Evolutionary conservation across 2,329 filamentous ascomycete genomes (phyloP).

Genomic region (Cryphonectria radicalis): DNA sequence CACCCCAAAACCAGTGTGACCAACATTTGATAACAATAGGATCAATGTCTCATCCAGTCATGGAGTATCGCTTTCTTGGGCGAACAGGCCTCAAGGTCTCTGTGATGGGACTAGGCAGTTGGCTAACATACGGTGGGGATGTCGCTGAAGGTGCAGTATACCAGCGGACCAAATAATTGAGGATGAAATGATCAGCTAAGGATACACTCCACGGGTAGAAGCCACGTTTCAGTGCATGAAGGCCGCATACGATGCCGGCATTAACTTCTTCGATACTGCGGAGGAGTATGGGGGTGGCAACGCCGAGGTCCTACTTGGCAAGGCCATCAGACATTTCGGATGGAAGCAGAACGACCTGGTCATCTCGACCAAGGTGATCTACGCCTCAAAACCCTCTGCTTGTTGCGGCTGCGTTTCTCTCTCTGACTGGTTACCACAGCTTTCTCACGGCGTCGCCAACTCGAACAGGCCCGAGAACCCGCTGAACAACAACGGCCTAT

Average conservation of each 20-base stretch:
- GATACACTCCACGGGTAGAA: constrained; percentile 44
- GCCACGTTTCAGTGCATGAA: constrained; percentile 60
- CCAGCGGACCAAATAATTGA: too few species aligned
- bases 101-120: background rate
- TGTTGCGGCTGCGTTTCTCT: background rate
- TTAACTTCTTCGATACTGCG: constrained; percentile 68
- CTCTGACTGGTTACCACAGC: background rate
- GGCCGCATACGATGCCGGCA: constrained; percentile 61
- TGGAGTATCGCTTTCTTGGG: constrained; percentile 9
- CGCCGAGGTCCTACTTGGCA: constrained; percentile 66
- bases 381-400: background rate
- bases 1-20: too few species aligned
- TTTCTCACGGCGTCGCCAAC: background rate
- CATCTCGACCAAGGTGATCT: constrained; percentile 60
- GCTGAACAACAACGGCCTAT: constrained; percentile 70
- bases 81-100: constrained; percentile 5
- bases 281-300: constrained; percentile 63
- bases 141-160: constrained; percentile 12
- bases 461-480: constrained; percentile 45
- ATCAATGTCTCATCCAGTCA: background rate
- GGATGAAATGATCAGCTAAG: background rate
- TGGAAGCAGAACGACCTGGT: constrained; percentile 67
- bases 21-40: background rate
- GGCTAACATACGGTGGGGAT: background rate
- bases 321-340: constrained; percentile 62